Conservation (phyloP, 768 basidiomycete genomes). For the Mycena polygramma region DNA sequence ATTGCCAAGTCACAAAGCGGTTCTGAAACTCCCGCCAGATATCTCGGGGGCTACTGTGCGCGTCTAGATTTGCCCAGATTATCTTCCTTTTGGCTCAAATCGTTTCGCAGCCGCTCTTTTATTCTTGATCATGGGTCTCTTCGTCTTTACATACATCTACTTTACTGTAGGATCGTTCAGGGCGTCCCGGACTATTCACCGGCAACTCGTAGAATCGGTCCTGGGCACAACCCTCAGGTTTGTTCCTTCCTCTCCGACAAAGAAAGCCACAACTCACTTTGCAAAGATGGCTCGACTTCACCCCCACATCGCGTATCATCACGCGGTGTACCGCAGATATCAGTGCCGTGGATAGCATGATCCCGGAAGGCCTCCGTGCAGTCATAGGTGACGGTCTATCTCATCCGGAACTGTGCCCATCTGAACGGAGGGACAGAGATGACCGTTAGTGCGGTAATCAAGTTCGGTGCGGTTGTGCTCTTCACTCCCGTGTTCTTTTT, state of each 20-base stretch:
- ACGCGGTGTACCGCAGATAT: slow-evolving; percentile 79
- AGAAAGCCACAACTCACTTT: not conserved
- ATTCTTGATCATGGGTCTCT: slow-evolving; percentile 44
- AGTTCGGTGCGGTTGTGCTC: slow-evolving; percentile 58
- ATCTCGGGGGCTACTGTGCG: slow-evolving; percentile 29
- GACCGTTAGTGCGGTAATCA: slow-evolving; percentile 53
- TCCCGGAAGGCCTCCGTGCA: slow-evolving; percentile 45
- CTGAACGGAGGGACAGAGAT: slow-evolving; percentile 46
- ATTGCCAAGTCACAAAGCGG: slow-evolving; percentile 15
- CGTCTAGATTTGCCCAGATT: not conserved
- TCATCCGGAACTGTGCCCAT: not conserved
- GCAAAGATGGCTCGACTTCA: slow-evolving; percentile 63
- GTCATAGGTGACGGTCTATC: slow-evolving; percentile 44
- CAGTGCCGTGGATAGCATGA: slow-evolving; percentile 63
- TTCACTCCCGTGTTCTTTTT: slow-evolving; percentile 61
- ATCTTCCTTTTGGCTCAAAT: not conserved
- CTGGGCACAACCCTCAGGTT: slow-evolving; percentile 62
- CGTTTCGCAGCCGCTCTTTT: slow-evolving; percentile 46
- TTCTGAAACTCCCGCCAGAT: slow-evolving; percentile 1
- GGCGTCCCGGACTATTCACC: slow-evolving; percentile 69
- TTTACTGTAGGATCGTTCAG: slow-evolving; percentile 65
- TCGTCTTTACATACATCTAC: slow-evolving; percentile 49
- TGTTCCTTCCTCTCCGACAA: too few relatives aligned
- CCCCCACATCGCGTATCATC: slow-evolving; percentile 67
- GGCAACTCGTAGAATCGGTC: slow-evolving; percentile 63